phyloP scores from a whole-genome alignment of 139 green algal species.

The Pleodorina starrii region DNA sequence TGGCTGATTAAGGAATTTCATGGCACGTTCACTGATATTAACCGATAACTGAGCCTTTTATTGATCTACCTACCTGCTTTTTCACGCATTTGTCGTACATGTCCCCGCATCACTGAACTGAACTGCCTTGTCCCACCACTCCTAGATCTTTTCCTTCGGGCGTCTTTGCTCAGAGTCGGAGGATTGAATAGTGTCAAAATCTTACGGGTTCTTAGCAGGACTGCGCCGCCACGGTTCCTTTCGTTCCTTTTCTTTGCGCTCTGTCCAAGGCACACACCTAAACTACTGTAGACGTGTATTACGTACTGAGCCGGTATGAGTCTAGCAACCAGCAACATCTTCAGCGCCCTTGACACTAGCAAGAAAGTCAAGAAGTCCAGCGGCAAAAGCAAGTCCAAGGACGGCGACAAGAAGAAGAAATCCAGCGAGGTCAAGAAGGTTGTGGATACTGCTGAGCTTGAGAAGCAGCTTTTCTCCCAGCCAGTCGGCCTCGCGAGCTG shows the following conservation, averaged over 20 bases:
- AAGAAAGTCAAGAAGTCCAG: constrained; percentile 59
- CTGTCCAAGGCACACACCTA: neutral
- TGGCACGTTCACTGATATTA: too few species aligned
- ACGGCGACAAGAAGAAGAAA: constrained; percentile 59
- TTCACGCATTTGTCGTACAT: too few species aligned
- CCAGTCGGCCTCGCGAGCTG: constrained; percentile 56
- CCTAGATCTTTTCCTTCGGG: neutral
- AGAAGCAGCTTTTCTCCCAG: constrained; percentile 68
- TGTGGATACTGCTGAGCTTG: constrained; percentile 60
- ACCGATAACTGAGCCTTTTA: too few species aligned
- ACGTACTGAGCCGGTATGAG: constrained; percentile 25
- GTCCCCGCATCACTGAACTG: too few species aligned
- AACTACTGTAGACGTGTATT: neutral
- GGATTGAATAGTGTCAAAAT: neutral
- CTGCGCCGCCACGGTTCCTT: constrained; percentile 10
- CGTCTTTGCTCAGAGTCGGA: neutral
- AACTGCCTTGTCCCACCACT: too few species aligned
- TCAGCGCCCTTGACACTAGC: constrained; percentile 55
- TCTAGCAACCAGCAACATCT: constrained; percentile 57
- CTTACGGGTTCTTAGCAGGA: neutral
- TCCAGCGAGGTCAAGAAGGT: constrained; percentile 51
- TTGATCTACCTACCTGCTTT: too few species aligned
- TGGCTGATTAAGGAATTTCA: too few species aligned
- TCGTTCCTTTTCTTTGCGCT: neutral
- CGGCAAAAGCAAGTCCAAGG: constrained; percentile 47